phyloP scores from a whole-genome alignment of 139 green algal species.

The Raphidocelis subcapitata region DNA sequence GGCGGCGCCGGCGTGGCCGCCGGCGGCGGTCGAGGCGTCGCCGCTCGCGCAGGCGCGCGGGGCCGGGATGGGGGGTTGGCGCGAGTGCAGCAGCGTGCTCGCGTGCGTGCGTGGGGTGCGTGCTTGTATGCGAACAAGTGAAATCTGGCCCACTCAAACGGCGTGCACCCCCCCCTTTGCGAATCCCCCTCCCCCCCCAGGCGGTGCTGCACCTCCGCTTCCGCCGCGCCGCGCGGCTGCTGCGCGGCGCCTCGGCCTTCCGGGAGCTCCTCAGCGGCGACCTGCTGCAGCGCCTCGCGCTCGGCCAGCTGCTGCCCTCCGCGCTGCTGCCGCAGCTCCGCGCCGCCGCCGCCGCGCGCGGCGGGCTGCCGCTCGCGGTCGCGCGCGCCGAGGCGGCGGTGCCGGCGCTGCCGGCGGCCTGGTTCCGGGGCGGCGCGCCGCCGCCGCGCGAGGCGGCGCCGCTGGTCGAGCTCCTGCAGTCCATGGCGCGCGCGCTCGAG shows the following conservation, averaged over 20 bases:
- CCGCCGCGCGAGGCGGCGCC: conserved; percentile 1
- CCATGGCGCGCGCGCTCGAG: conserved; percentile 12
- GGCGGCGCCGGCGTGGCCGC: conserved; percentile 58
- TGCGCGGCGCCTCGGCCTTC: conserved; percentile 48
- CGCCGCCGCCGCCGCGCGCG: conserved; percentile 10
- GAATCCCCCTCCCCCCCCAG: conserved; percentile 1
- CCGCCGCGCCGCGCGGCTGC: conserved; percentile 49
- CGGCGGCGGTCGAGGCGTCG: conserved; percentile 36
- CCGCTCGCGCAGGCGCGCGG: conserved; percentile 33
- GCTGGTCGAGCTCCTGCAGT: conserved; percentile 17
- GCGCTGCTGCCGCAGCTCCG: conserved; percentile 57
- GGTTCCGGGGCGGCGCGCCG: conserved; percentile 30
- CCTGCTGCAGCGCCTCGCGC: conserved; percentile 41
- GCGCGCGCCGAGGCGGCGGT: conserved; percentile 40
- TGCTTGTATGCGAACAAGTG: neutral
- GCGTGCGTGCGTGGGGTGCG: neutral
- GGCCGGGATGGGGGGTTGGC: neutral
- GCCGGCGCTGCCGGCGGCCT: conserved; percentile 39
- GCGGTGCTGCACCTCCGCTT: conserved; percentile 56
- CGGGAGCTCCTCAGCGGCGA: conserved; percentile 50
- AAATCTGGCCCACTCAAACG: neutral
- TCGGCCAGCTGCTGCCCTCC: conserved; percentile 40
- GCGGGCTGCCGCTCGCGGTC: conserved; percentile 36
- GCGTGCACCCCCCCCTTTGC: neutral
- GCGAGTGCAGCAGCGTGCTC: neutral